Evolutionary conservation across 192 early-diverging fungal genomes (phyloP), one percentile per base, ranked within the genome.

Genomic region (Cladochytrium replicatum): DNA sequence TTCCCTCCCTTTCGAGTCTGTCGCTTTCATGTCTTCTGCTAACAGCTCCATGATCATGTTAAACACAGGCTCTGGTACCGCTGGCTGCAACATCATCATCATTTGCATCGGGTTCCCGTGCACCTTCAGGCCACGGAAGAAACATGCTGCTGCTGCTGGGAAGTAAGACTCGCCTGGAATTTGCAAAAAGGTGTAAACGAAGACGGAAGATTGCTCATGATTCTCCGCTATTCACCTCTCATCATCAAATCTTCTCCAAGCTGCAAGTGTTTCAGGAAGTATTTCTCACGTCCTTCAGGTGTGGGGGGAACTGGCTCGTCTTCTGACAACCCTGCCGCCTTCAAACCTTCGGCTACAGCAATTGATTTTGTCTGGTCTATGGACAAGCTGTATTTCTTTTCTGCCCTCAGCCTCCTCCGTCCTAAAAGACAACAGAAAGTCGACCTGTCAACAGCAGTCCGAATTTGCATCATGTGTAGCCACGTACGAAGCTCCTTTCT

Each of bases 81-180:
- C 87, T 69, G 91, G 90, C 63, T 94, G 88, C 58, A 97, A 89
- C 34, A 93, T 85, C 83, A 89, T 89, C 25, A 99, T 75, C 29
- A 99, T 69, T 61, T 97, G 88, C 42, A 89, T 72, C 9, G 96
- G 96, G 50, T 91, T 85, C 41, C 88, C 86, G 67, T 97, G 96
- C 22, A 96, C 88, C 67, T 89, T 88, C 38, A 97, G 69, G 2
- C 93, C 96, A 50, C 77, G 75, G 77, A 83, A 96, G 67, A 95
- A 91, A 42, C 78, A 77, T 27, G 80, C 71, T 2, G 93, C 92
- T 9, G 92, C 89, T 24, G 74, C 75, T n/a, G 76, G 58, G 59
- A 80, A 92, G 43, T 74, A 72, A n/a, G 74, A 71, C 56, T 77
- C 69, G 5, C 58, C 70, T 72, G 46, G 6, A 40, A 37, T 13